Base-by-base conservation (phyloP, 306 rosid genomes). In the Cicer bijugum region DNA sequence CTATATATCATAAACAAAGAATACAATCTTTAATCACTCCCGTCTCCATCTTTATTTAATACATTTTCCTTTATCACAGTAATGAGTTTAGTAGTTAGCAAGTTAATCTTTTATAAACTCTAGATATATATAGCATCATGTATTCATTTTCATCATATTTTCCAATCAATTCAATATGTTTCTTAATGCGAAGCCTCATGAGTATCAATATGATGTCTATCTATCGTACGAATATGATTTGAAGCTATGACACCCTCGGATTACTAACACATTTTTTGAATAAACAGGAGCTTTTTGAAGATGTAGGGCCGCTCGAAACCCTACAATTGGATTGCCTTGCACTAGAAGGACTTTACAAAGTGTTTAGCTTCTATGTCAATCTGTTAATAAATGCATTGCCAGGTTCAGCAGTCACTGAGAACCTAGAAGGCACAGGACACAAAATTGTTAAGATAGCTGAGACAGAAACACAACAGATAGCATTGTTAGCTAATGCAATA, bases 211-310 rank as follows among this genome's bases (percentile, higher is more conserved):
- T 28, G 4, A 4, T 28, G 35, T 3, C 35, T 28, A 28, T 28
- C 35, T 28, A 3, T 23, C 4, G 33, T 23, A 28, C 0, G 5
- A 28, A 28, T 28, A 28, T 28, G 35, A 28, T 28, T 28, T 28
- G 35, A 4, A 28, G 35, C 5, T 4, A 28, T 28, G 35, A 28
- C 35, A 28, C 35, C 35, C 35, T 28, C 35, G 5, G 35, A 28
- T 28, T 28, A 28, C 35, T 3, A 28, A 4, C 5, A 6, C 35
- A 52, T 53, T 61, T 53, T 71, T 12, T 72, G 61, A 28, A 77
- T 82, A 89, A 28, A 77, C 82, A 94, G 97, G 98, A 94, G 38
- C 83, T 94, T 63, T 79, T 91, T 1, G 97, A 88, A 75, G 92
- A 91, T 61, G 84, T 85, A 20, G 92, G 75, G 2, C 96, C 94